A percentile compares a stretch with the other conserved stretches of the same genome.
phyloP scores from a whole-genome alignment of 1,139 yeast genomes.

The Pichia sp. region DNA sequence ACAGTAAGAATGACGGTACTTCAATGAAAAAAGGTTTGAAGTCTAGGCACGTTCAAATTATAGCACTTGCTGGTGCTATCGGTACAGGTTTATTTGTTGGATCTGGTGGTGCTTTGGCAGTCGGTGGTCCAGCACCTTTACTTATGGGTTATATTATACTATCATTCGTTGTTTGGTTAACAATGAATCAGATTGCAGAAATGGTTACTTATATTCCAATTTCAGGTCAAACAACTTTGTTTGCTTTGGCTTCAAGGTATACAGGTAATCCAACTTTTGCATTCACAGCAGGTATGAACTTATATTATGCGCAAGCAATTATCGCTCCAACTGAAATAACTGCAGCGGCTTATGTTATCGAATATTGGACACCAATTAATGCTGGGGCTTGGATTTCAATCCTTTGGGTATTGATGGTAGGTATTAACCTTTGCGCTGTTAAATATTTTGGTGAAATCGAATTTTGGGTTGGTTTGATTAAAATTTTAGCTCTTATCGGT shows the following conservation, averaged over 20 bases:
- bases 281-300: slow-evolving; percentile 41
- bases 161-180: slow-evolving; percentile 27
- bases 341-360: slow-evolving; percentile 43
- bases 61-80: slow-evolving; percentile 77
- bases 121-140: slow-evolving; percentile 47
- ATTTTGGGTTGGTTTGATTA: slow-evolving; percentile 43
- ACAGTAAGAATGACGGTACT: neutral
- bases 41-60: slow-evolving; percentile 52
- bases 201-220: slow-evolving; percentile 54
- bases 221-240: slow-evolving; percentile 34
- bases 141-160: slow-evolving; percentile 36
- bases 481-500: slow-evolving; percentile 30
- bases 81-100: slow-evolving; percentile 64
- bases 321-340: slow-evolving; percentile 44
- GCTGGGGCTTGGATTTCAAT: slow-evolving; percentile 41
- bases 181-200: slow-evolving; percentile 45
- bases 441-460: slow-evolving; percentile 44
- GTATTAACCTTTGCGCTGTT: slow-evolving; percentile 38
- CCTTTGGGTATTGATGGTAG: slow-evolving; percentile 34
- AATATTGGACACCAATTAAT: slow-evolving; percentile 41
- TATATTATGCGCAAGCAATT: slow-evolving; percentile 42
- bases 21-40: slow-evolving; percentile 7
- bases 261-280: slow-evolving; percentile 23
- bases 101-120: slow-evolving; percentile 38
- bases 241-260: slow-evolving; percentile 17